phyloP scores from a whole-genome alignment of 2,329 filamentous ascomycete species.

The Cryphonectria naterciae region DNA sequence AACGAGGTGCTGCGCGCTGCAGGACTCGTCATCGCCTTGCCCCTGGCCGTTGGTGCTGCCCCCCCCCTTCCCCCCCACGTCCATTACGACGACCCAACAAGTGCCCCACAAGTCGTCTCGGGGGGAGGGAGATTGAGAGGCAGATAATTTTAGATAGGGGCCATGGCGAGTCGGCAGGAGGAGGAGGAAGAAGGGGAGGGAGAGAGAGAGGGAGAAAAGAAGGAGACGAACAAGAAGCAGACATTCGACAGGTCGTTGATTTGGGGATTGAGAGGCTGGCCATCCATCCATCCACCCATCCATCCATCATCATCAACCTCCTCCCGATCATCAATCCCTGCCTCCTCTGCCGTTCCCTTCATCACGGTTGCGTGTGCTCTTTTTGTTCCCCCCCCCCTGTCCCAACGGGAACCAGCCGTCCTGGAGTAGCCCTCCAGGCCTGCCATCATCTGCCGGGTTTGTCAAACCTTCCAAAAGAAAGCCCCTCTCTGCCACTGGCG shows the following conservation, averaged over 20 bases:
- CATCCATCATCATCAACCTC: neutral
- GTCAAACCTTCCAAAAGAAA: neutral
- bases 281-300: neutral
- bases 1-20: neutral
- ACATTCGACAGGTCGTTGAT: neutral
- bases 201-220: neutral
- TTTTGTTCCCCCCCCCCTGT: neutral
- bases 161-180: neutral
- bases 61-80: neutral
- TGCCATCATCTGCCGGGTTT: neutral
- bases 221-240: neutral
- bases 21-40: slow-evolving; percentile 6
- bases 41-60: neutral
- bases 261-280: neutral
- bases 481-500: neutral
- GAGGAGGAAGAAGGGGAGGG: neutral
- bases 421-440: neutral
- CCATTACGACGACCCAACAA: neutral
- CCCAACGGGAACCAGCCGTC: neutral
- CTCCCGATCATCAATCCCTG: neutral
- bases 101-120: neutral
- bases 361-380: neutral
- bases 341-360: neutral
- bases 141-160: slow-evolving; percentile 5
- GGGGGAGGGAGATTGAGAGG: neutral